Conservation (phyloP, 768 basidiomycete species). For the Trametes sanguinea region DNA sequence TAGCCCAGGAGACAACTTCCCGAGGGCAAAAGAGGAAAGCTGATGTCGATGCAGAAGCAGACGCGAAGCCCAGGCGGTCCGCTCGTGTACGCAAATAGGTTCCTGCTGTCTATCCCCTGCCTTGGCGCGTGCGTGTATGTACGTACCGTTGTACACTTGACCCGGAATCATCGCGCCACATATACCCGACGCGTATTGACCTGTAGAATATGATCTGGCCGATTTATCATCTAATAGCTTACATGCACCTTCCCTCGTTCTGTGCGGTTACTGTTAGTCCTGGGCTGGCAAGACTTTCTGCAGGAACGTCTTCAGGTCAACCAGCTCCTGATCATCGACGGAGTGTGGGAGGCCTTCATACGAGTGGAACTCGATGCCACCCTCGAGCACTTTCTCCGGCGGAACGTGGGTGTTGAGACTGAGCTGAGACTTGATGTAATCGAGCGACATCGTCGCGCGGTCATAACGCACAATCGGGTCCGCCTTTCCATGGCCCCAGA, state of each 20-base stretch:
- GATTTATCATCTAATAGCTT: background rate
- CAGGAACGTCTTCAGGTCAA: conserved; percentile 73
- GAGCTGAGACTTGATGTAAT: conserved; percentile 55
- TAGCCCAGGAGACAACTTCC: background rate
- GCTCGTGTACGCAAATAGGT: conserved; percentile 22
- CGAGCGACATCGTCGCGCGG: conserved; percentile 55
- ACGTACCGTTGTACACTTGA: background rate
- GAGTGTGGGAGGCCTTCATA: conserved; percentile 73
- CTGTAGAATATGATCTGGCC: background rate
- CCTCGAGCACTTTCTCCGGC: conserved; percentile 33
- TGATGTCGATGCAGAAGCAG: background rate
- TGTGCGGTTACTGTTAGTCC: conserved; percentile 17
- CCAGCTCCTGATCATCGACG: conserved; percentile 62
- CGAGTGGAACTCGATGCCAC: conserved; percentile 66
- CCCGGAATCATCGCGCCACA: too few relatives aligned
- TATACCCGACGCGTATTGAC: too few relatives aligned
- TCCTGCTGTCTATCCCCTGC: background rate
- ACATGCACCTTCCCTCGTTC: conserved; percentile 3
- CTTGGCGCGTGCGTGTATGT: background rate
- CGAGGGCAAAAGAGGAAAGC: conserved; percentile 22
- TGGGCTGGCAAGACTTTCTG: conserved; percentile 51
- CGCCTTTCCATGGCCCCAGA: conserved; percentile 81
- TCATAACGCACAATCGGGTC: conserved; percentile 72
- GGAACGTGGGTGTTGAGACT: conserved; percentile 49
- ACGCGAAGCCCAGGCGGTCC: conserved; percentile 18